Percentiles rank a stretch among this genome's conserved stretches.
Evolutionary conservation across 2,329 filamentous ascomycete species (phyloP).

Genomic region (Phaeosphaeria sp.): DNA sequence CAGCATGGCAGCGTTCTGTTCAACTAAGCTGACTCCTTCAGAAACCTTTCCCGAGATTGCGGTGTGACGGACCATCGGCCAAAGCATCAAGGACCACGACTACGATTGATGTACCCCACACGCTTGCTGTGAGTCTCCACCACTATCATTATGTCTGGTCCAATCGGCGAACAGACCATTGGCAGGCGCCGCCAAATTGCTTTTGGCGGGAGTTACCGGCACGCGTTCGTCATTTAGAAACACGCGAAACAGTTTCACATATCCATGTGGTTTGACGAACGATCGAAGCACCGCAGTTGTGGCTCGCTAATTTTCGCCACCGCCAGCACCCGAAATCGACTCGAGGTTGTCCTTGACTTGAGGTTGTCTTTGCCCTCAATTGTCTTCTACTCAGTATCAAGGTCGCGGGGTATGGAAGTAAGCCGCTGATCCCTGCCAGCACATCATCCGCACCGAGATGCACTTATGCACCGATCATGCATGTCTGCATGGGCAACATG

Average conservation of each 20-base stretch:
- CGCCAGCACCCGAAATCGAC: neutral
- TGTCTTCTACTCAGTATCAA: neutral
- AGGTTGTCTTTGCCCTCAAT: neutral
- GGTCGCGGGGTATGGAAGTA: neutral
- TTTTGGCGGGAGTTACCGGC: neutral
- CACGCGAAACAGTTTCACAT: neutral
- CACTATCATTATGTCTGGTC: neutral
- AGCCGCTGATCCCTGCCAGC: slow-evolving; percentile 10
- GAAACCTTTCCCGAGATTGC: neutral
- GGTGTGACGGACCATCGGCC: neutral
- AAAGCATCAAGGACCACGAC: neutral
- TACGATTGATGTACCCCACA: neutral
- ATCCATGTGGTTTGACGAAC: neutral
- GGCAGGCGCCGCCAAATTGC: neutral
- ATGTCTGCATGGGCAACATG: neutral
- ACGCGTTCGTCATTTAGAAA: neutral
- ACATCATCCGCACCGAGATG: slow-evolving; percentile 1
- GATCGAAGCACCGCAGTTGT: neutral
- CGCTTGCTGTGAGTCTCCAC: neutral
- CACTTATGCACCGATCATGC: slow-evolving; percentile 7
- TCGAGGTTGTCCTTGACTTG: neutral
- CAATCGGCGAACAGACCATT: neutral
- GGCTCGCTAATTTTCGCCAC: neutral
- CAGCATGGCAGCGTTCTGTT: neutral
- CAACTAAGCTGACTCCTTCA: neutral